Evolutionary conservation across 768 basidiomycete species (phyloP).

Genomic region (Epithele typhae): DNA sequence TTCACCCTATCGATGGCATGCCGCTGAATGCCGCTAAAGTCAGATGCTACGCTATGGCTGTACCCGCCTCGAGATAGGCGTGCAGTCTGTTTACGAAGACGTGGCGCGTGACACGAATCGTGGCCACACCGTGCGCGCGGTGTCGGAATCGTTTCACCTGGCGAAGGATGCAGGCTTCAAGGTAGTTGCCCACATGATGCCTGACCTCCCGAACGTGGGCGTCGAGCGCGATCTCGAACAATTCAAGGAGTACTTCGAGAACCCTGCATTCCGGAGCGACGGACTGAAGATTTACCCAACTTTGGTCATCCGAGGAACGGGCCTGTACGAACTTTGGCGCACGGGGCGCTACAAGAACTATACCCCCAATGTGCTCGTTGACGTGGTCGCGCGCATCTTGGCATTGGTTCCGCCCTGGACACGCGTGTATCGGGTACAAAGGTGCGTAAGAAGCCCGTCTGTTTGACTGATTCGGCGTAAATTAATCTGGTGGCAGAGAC

Average conservation of each 20-base stretch:
- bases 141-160: constrained; percentile 95
- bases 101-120: constrained; percentile 98
- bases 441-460: constrained; percentile 40
- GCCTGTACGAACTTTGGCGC: constrained; percentile 92
- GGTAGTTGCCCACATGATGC: constrained; percentile 99
- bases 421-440: constrained; percentile 94
- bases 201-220: constrained; percentile 96
- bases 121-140: constrained; percentile 96
- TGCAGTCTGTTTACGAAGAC: constrained; percentile 99
- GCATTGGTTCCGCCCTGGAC: constrained; percentile 99
- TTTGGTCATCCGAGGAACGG: constrained; percentile 94
- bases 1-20: background rate
- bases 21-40: constrained; percentile 34
- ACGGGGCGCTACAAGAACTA: constrained; percentile 99
- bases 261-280: constrained; percentile 94
- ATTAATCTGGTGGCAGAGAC: constrained; percentile 77
- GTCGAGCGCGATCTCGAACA: constrained; percentile 96
- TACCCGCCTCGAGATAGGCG: constrained; percentile 96
- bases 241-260: constrained; percentile 99
- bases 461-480: background rate
- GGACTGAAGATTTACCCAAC: constrained; percentile 99
- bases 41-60: constrained; percentile 99
- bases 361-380: constrained; percentile 96
- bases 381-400: constrained; percentile 93
- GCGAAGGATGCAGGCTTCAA: constrained; percentile 99